A percentile compares a stretch with the other conserved stretches of the same genome.
Conservation (phyloP, 2,329 filamentous ascomycete species). For the Helotiales sp. region DNA sequence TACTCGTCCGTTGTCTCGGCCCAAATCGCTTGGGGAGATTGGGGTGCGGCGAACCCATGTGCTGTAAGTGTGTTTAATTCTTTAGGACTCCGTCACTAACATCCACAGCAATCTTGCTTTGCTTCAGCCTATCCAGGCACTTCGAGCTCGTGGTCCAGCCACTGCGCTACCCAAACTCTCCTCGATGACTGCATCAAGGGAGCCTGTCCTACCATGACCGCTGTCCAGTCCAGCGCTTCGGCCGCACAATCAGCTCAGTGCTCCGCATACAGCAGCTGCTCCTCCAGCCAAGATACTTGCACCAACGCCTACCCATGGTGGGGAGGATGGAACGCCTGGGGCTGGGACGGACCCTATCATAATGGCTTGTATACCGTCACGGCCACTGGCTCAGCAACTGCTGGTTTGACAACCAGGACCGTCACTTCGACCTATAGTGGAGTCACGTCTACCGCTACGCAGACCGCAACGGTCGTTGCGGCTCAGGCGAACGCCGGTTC, state of each 20-base stretch:
- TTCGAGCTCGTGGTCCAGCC: constrained; percentile 7
- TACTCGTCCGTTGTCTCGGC: neutral
- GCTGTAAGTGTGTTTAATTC: neutral
- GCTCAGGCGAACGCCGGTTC: constrained; percentile 1
- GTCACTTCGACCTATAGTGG: constrained; percentile 4
- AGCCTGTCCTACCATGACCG: constrained; percentile 5
- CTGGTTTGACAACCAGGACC: constrained; percentile 8
- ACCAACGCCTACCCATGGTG: constrained; percentile 7
- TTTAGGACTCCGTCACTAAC: neutral
- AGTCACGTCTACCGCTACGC: constrained; percentile 3
- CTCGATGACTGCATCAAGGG: constrained; percentile 1
- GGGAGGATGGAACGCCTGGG: neutral
- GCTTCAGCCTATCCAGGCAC: constrained; percentile 3
- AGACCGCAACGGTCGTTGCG: constrained; percentile 5
- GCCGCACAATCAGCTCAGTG: constrained; percentile 3
- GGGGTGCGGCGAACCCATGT: neutral
- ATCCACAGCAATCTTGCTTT: constrained; percentile 5
- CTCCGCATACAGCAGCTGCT: constrained; percentile 8
- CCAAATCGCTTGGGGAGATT: constrained; percentile 1
- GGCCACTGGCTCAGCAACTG: neutral
- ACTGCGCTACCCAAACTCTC: constrained; percentile 6
- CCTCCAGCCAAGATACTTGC: constrained; percentile 1
- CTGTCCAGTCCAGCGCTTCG: constrained; percentile 4
- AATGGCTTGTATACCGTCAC: constrained; percentile 7
- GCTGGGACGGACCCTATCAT: neutral